A percentile compares a stretch with the other conserved stretches of the same genome.
Evolutionary conservation across 306 rosid genomes (phyloP).

Genomic region (Calophaca sinica): DNA sequence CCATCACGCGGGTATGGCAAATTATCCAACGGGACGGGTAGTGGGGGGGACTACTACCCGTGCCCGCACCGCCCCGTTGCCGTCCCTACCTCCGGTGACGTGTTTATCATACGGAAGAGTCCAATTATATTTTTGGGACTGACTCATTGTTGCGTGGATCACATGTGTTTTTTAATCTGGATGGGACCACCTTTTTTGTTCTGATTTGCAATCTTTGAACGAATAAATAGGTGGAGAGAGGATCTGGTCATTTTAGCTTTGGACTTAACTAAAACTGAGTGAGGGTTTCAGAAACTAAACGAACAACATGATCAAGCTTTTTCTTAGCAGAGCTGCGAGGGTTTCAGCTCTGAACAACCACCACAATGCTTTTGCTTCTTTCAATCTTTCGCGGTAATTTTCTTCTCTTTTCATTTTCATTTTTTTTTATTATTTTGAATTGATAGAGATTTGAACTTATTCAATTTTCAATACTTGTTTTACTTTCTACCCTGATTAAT

Average conservation of each 20-base stretch:
- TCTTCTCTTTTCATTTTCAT: neutral
- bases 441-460: too few relatives aligned
- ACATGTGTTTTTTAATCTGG: neutral
- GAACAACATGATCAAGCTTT: conserved; percentile 56
- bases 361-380: conserved; percentile 42
- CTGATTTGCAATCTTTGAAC: too few relatives aligned
- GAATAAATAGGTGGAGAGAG: neutral
- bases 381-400: conserved; percentile 56
- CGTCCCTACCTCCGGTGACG: too few relatives aligned
- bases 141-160: conserved; percentile 21
- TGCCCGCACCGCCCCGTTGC: too few relatives aligned
- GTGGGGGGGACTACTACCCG: too few relatives aligned
- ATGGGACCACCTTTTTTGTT: neutral
- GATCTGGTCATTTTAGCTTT: neutral
- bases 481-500: too few relatives aligned
- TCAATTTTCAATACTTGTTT: too few relatives aligned
- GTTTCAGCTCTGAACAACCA: conserved; percentile 33
- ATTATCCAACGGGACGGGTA: too few relatives aligned
- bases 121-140: neutral
- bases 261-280: neutral
- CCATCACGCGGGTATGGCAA: too few relatives aligned
- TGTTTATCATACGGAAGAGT: neutral
- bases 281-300: neutral
- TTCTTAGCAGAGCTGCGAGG: conserved; percentile 46
- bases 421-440: neutral